phyloP scores from a whole-genome alignment of 1,139 yeast species.

The Yamadazyma dendronema region DNA sequence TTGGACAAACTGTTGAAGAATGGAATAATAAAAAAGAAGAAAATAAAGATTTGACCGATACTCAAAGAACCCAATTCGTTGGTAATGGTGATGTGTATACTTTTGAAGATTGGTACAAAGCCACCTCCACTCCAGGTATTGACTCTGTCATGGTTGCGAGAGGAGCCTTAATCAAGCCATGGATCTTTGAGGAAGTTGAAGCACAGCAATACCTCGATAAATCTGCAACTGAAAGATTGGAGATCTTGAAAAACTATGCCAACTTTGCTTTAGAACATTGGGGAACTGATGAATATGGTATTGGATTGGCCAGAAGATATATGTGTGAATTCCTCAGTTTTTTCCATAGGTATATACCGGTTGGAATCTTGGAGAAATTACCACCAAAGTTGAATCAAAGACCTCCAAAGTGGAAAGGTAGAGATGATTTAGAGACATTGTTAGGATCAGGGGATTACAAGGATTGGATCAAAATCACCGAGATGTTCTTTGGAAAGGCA shows the following conservation, averaged over 20 bases:
- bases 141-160: constrained; percentile 98
- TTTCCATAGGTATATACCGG: constrained; percentile 91
- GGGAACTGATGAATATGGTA: constrained; percentile 97
- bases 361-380: constrained; percentile 82
- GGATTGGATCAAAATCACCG: constrained; percentile 97
- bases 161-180: constrained; percentile 96
- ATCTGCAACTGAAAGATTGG: constrained; percentile 84
- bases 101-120: constrained; percentile 84
- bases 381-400: constrained; percentile 92
- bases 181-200: constrained; percentile 97
- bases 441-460: constrained; percentile 80
- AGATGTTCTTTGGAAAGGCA: constrained; percentile 89
- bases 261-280: constrained; percentile 89
- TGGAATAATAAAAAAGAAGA: constrained; percentile 54
- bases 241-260: constrained; percentile 65
- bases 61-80: constrained; percentile 55
- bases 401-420: constrained; percentile 93
- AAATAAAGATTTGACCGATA: constrained; percentile 51
- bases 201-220: constrained; percentile 88
- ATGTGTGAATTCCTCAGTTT: constrained; percentile 93
- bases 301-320: constrained; percentile 82
- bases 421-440: constrained; percentile 88
- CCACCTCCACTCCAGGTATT: constrained; percentile 65
- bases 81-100: constrained; percentile 95
- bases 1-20: constrained; percentile 65